A percentile compares a stretch with the other conserved stretches of the same genome.
Evolutionary conservation across 768 basidiomycete species (phyloP).

Genomic region (Lactifluus subvellereus): DNA sequence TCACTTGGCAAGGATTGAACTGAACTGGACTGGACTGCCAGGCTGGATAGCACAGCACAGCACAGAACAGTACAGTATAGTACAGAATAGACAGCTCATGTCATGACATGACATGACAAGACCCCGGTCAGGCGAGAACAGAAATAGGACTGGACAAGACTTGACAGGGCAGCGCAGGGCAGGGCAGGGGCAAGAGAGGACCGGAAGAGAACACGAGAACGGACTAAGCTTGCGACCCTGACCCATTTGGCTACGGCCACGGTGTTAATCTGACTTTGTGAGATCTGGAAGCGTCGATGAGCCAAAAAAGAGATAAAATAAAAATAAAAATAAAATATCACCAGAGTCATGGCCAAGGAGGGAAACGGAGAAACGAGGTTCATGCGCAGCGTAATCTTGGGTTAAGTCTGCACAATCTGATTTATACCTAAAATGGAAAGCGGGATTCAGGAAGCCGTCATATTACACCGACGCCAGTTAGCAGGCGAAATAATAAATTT

Average conservation of each 20-base stretch:
- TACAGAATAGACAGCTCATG: neutral
- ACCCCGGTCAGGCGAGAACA: neutral
- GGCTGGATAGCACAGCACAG: neutral
- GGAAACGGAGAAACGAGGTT: slow-evolving; percentile 1
- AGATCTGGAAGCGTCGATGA: neutral
- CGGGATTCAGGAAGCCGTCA: slow-evolving; percentile 8
- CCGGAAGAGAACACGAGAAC: neutral
- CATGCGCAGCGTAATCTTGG: slow-evolving; percentile 5
- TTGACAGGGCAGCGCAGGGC: neutral
- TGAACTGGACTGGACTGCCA: neutral
- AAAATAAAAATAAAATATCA: neutral
- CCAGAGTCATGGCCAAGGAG: neutral
- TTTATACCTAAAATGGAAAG: slow-evolving; percentile 5
- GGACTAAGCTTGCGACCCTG: neutral
- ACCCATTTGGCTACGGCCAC: neutral
- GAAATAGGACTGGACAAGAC: neutral
- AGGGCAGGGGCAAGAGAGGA: neutral
- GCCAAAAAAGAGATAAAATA: neutral
- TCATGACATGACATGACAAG: neutral
- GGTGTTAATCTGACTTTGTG: neutral
- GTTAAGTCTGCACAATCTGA: slow-evolving; percentile 11
- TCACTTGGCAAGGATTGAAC: neutral
- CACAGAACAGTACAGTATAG: neutral
- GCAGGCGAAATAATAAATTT: neutral
- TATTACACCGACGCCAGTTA: neutral